A percentile compares a stretch with the other conserved stretches of the same genome.
These are phyloP conservation scores for Solanum chmielewskii DNA, from an alignment of 257 asterid genomes.

Conservation along the genomic window DNA sequence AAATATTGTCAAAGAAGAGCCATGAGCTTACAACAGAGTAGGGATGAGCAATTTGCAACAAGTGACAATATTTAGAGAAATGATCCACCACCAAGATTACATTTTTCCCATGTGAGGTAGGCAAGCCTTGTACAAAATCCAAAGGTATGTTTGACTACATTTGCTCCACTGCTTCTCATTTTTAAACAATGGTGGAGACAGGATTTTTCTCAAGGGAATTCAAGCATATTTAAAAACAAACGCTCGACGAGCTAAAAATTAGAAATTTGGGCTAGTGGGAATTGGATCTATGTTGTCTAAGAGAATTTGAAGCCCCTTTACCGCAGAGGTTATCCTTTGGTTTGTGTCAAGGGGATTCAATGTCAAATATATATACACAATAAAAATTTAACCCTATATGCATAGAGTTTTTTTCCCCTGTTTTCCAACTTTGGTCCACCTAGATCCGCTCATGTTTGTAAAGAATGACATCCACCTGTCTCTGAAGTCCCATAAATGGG, in stretches of 20 bases:
- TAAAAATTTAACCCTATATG: background rate
- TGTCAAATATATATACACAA: background rate
- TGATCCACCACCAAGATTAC: background rate
- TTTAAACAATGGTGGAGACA: background rate
- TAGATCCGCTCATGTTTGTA: background rate
- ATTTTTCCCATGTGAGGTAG: background rate
- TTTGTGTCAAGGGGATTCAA: background rate
- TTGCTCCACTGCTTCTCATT: background rate
- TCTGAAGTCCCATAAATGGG: background rate
- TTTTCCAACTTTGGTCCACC: background rate
- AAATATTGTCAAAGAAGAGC: background rate
- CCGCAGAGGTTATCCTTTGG: background rate
- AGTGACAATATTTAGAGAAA: background rate
- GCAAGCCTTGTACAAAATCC: background rate
- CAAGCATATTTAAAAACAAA: background rate
- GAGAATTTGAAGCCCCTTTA: background rate
- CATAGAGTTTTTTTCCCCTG: background rate
- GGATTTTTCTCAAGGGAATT: background rate
- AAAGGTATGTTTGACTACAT: background rate
- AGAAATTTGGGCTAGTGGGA: background rate
- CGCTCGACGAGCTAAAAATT: background rate
- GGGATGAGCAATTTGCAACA: background rate
- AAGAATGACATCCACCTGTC: background rate
- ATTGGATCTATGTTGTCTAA: background rate
- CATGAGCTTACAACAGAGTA: background rate